Evolutionary conservation across 2,329 filamentous ascomycete genomes (phyloP).

Genomic region (Aureobasidium sp.): DNA sequence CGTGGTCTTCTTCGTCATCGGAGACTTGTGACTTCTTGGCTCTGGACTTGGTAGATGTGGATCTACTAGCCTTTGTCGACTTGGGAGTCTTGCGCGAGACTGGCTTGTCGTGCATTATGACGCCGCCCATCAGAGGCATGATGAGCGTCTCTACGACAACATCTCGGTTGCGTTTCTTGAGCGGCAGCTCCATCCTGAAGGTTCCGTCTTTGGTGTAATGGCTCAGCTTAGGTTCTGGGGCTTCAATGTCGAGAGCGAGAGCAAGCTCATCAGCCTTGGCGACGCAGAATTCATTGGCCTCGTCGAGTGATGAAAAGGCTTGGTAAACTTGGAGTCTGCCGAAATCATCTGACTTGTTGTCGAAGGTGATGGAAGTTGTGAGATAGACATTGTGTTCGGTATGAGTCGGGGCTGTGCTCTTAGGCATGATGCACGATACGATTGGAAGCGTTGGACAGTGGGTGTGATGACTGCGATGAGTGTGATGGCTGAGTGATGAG

Average conservation of each 20-base stretch:
- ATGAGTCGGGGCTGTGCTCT: background rate
- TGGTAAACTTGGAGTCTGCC: slow-evolving; percentile 8
- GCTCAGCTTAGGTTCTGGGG: background rate
- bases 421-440: background rate
- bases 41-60: background rate
- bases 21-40: background rate
- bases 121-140: slow-evolving; percentile 2
- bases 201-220: background rate
- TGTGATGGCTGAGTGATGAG: background rate
- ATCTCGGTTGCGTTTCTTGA: background rate
- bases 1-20: background rate
- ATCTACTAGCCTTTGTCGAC: background rate
- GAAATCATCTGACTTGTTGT: background rate
- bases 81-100: background rate
- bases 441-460: background rate
- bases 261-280: background rate
- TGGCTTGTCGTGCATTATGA: background rate
- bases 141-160: background rate
- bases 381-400: slow-evolving; percentile 9
- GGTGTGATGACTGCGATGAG: background rate
- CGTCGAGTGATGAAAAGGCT: slow-evolving; percentile 5
- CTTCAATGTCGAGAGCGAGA: background rate
- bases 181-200: background rate
- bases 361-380: background rate
- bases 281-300: slow-evolving; percentile 5